Evolutionary conservation across 208 protist species (phyloP).

Genomic region (Borovskyia barvae): DNA sequence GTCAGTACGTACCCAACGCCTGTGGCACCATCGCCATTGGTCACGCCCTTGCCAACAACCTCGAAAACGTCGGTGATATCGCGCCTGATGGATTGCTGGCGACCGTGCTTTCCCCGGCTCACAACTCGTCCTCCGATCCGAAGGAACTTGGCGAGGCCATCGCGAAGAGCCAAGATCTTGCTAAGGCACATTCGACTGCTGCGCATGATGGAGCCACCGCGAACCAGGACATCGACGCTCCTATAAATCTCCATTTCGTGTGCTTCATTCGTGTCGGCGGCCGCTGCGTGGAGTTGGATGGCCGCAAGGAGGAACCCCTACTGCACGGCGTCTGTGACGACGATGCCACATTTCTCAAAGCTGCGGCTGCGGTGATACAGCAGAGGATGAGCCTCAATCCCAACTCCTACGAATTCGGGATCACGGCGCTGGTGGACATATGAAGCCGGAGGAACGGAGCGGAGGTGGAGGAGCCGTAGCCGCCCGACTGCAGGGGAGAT

Average conservation of each 20-base stretch:
- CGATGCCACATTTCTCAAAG: slow-evolving; percentile 63
- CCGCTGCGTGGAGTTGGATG: slow-evolving; percentile 94
- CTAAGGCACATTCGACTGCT: slow-evolving; percentile 55
- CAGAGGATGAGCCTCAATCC: slow-evolving; percentile 73
- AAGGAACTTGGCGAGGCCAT: slow-evolving; percentile 38
- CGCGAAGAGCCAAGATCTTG: slow-evolving; percentile 30
- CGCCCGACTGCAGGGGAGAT: too few relatives aligned
- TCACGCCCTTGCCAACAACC: slow-evolving; percentile 94
- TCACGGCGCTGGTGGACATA: slow-evolving; percentile 60
- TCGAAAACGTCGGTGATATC: slow-evolving; percentile 42
- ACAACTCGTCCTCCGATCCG: neutral
- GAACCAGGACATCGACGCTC: slow-evolving; percentile 55
- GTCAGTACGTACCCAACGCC: slow-evolving; percentile 91
- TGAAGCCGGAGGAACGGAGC: too few relatives aligned
- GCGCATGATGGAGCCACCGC: slow-evolving; percentile 66
- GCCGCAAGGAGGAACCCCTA: slow-evolving; percentile 80
- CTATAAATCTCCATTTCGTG: slow-evolving; percentile 94
- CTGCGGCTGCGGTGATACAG: slow-evolving; percentile 63
- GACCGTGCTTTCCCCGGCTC: neutral
- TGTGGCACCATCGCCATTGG: slow-evolving; percentile 95
- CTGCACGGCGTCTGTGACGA: slow-evolving; percentile 72
- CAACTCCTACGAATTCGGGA: slow-evolving; percentile 66
- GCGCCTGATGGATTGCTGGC: slow-evolving; percentile 35
- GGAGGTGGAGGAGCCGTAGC: too few relatives aligned
- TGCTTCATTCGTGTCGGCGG: slow-evolving; percentile 85